A percentile compares a stretch with the other conserved stretches of the same genome.
These are phyloP conservation scores for Leucaena leucocephala DNA, from an alignment of 306 rosid genomes.

Conservation along the genomic window DNA sequence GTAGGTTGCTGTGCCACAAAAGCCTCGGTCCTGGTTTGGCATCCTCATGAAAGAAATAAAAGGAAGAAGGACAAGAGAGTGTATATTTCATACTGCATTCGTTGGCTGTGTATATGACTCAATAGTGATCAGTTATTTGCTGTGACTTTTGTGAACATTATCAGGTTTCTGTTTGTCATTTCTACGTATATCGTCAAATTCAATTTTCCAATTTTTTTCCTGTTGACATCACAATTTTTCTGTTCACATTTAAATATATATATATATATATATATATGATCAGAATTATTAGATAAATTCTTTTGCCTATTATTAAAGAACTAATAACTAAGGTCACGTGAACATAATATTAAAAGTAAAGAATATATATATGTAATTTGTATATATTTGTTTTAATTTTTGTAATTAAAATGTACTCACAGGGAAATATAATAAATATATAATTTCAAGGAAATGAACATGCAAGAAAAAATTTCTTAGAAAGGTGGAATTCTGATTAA, in stretches of 20 bases:
- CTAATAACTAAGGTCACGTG: background rate
- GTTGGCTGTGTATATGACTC: constrained; percentile 48
- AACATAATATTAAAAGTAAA: too few relatives aligned
- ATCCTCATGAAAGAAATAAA: constrained; percentile 12
- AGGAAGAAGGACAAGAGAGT: background rate
- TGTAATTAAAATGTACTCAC: background rate
- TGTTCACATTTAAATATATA: background rate
- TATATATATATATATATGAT: too few relatives aligned
- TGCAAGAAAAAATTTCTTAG: too few relatives aligned
- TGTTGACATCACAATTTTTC: background rate
- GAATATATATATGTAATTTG: too few relatives aligned
- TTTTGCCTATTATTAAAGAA: too few relatives aligned
- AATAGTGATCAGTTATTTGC: constrained; percentile 31
- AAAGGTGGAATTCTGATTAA: too few relatives aligned
- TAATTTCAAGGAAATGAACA: background rate
- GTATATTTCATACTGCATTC: constrained; percentile 5
- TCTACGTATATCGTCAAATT: background rate
- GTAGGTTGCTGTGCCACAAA: constrained; percentile 25
- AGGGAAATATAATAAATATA: background rate
- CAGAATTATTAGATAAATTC: background rate
- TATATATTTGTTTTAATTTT: too few relatives aligned
- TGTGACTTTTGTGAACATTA: background rate
- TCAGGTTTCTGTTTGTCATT: constrained; percentile 15
- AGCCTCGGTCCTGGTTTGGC: constrained; percentile 19
- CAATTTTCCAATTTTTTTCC: constrained; percentile 6